Percentiles rank a stretch among this genome's conserved stretches.
phyloP scores from a whole-genome alignment of 176 grass and related monocot species.

The Ampelocalamus luodianensis region DNA sequence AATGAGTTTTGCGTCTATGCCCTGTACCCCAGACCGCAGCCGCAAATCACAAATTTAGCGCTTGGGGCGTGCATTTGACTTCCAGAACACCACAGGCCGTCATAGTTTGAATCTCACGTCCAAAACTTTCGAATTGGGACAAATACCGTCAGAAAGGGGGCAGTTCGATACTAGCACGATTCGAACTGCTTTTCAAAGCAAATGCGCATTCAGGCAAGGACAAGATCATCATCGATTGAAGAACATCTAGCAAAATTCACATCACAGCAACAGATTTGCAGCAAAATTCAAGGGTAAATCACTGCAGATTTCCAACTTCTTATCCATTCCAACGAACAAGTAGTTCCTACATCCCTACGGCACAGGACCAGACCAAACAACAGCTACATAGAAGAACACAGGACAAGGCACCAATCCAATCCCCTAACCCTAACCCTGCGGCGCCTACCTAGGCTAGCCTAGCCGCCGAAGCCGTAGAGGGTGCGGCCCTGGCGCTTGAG shows the following conservation, averaged over 20 bases:
- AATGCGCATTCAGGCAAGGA: neutral
- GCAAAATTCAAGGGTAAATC: too few species aligned
- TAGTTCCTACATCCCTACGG: neutral
- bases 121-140: neutral
- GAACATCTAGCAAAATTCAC: neutral
- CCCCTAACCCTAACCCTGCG: neutral
- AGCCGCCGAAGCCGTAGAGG: constrained; percentile 86
- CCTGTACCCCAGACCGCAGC: neutral
- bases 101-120: neutral
- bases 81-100: fast-evolving
- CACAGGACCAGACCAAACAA: neutral
- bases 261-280: neutral
- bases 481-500: constrained; percentile 96
- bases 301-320: neutral
- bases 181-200: neutral
- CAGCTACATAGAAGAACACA: constrained; percentile 1
- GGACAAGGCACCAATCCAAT: neutral
- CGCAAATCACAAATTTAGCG: neutral
- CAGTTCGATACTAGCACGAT: neutral
- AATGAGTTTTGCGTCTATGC: neutral
- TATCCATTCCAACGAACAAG: neutral
- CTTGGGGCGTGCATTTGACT: too few species aligned
- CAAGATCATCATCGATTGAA: neutral
- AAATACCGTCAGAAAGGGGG: neutral
- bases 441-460: neutral